Conservation (phyloP, 2,329 filamentous ascomycete species). For the Tolypocladium inflatum region DNA sequence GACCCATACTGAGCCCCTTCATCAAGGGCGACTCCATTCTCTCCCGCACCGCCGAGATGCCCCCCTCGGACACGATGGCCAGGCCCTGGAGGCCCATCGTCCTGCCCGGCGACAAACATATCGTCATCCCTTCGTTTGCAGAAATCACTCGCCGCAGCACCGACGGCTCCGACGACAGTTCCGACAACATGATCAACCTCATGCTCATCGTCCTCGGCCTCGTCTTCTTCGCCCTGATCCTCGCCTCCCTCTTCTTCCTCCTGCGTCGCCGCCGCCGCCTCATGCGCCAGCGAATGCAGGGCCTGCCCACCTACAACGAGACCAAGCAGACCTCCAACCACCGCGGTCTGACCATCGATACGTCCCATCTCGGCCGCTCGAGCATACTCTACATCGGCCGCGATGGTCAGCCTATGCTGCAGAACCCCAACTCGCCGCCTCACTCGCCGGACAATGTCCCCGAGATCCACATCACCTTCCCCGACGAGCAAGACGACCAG, state of each 20-base stretch:
- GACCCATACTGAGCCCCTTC: not conserved
- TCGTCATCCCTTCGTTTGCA: slow-evolving; percentile 4
- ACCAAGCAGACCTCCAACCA: slow-evolving; percentile 42
- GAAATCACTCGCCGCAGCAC: slow-evolving; percentile 4
- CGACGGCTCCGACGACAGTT: slow-evolving; percentile 30
- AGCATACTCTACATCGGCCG: slow-evolving; percentile 72
- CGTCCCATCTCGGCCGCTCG: slow-evolving; percentile 44
- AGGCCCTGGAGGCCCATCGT: slow-evolving; percentile 7
- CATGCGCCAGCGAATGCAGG: slow-evolving; percentile 36
- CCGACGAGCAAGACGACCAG: slow-evolving; percentile 81
- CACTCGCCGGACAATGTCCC: slow-evolving; percentile 76
- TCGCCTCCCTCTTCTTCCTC: slow-evolving; percentile 60
- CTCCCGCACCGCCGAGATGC: slow-evolving; percentile 6
- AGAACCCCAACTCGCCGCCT: slow-evolving; percentile 66
- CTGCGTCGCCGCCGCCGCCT: slow-evolving; percentile 55
- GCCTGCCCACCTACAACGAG: slow-evolving; percentile 63
- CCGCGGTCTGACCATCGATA: slow-evolving; percentile 49
- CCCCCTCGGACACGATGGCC: not conserved
- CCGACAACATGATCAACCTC: slow-evolving; percentile 61
- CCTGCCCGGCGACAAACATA: slow-evolving; percentile 1
- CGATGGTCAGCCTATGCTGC: slow-evolving; percentile 65
- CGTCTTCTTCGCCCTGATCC: slow-evolving; percentile 59
- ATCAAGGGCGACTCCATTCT: slow-evolving; percentile 1
- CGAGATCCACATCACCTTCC: slow-evolving; percentile 97
- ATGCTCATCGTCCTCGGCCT: slow-evolving; percentile 73